Conservation (phyloP, 2,329 filamentous ascomycete genomes). For the Ceratocystis lukuohia region DNA sequence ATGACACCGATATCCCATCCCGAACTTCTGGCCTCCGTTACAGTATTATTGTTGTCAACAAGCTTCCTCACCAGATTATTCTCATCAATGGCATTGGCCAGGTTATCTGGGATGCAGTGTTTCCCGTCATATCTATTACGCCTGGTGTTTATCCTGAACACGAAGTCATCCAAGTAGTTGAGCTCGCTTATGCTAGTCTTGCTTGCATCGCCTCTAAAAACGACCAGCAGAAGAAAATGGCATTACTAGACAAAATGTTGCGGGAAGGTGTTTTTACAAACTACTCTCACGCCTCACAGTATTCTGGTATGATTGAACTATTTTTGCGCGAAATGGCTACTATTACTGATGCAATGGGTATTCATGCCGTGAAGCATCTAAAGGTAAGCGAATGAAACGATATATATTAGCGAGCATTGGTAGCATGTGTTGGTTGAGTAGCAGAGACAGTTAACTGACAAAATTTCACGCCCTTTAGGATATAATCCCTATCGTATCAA, state of each 20-base stretch:
- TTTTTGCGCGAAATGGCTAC: slow-evolving; percentile 38
- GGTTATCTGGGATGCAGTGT: slow-evolving; percentile 55
- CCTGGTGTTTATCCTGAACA: slow-evolving; percentile 62
- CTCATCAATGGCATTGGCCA: slow-evolving; percentile 48
- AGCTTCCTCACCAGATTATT: slow-evolving; percentile 41
- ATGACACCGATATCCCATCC: slow-evolving; percentile 43
- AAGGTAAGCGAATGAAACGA: slow-evolving; percentile 33
- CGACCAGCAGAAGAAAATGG: slow-evolving; percentile 25
- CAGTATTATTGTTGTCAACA: slow-evolving; percentile 40
- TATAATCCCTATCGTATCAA: slow-evolving; percentile 52
- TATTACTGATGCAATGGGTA: slow-evolving; percentile 43
- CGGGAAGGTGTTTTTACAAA: slow-evolving; percentile 42
- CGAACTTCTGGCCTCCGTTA: slow-evolving; percentile 44
- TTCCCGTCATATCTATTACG: slow-evolving; percentile 61
- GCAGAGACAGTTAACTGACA: background rate
- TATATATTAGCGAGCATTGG: background rate
- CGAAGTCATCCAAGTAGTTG: slow-evolving; percentile 53
- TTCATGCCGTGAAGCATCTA: slow-evolving; percentile 54
- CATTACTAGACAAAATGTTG: slow-evolving; percentile 40
- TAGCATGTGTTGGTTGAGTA: background rate
- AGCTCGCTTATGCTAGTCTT: slow-evolving; percentile 52
- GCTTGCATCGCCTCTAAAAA: slow-evolving; percentile 28
- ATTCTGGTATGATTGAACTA: slow-evolving; percentile 42
- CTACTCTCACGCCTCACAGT: slow-evolving; percentile 44
- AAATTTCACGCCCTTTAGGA: slow-evolving; percentile 31